Evolutionary conservation across 139 green algal genomes (phyloP).

Genomic region (Closterium sp.): DNA sequence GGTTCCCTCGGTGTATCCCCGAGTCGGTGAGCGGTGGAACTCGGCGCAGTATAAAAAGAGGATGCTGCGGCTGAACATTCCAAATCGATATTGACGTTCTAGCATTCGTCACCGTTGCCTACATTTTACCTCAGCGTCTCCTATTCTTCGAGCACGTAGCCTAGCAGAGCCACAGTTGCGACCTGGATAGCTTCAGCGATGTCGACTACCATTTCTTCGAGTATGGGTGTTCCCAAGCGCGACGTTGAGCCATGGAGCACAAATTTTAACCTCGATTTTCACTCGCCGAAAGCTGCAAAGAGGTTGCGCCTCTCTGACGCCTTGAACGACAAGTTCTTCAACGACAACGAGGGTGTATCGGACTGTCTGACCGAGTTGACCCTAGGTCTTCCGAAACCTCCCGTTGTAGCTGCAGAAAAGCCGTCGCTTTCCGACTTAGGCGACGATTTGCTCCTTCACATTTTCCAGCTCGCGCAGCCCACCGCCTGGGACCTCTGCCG

Average conservation of each 20-base stretch:
- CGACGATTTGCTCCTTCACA: slow-evolving; percentile 20
- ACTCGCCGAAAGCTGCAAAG: background rate
- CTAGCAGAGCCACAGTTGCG: background rate
- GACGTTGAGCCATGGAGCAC: background rate
- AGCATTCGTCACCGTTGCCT: background rate
- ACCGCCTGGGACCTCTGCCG: slow-evolving; percentile 6
- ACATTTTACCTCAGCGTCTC: background rate
- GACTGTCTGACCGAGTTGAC: background rate
- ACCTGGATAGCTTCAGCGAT: background rate
- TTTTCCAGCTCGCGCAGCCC: slow-evolving; percentile 10
- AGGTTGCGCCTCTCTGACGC: background rate
- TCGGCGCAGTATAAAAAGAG: background rate
- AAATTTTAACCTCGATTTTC: background rate
- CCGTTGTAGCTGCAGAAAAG: background rate
- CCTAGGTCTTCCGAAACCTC: background rate
- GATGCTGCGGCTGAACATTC: too few species aligned
- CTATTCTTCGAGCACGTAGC: background rate
- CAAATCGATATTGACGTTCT: background rate
- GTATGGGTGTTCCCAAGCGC: background rate
- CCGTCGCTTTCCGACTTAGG: slow-evolving; percentile 11
- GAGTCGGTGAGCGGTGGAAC: background rate
- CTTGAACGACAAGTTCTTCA: background rate
- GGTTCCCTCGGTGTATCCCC: too few species aligned
- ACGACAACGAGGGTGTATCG: background rate
- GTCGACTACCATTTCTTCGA: background rate